phyloP scores from a whole-genome alignment of 1,284 basidiomycete genomes.

The Malassezia restricta region DNA sequence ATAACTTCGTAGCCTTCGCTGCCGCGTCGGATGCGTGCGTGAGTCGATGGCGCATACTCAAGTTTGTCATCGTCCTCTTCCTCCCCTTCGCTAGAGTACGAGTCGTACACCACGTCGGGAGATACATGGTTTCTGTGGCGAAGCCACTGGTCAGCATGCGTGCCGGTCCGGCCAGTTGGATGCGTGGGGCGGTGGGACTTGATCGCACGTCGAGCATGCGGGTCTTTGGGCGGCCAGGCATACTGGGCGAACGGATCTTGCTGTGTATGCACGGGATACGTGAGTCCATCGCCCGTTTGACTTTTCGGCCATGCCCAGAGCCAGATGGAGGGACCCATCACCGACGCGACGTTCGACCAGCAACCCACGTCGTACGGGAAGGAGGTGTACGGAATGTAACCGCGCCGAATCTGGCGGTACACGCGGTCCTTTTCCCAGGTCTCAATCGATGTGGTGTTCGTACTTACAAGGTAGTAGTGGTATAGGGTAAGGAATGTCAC shows the following conservation, averaged over 20 bases:
- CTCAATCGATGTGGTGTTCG: constrained; percentile 90
- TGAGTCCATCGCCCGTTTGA: constrained; percentile 61
- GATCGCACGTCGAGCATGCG: neutral
- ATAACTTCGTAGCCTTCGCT: constrained; percentile 21
- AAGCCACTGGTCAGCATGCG: neutral
- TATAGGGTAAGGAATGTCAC: constrained; percentile 68
- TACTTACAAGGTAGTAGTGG: constrained; percentile 67
- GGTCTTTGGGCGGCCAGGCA: constrained; percentile 32
- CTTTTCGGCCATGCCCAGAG: constrained; percentile 56
- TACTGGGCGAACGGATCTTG: constrained; percentile 57
- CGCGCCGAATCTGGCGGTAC: constrained; percentile 67
- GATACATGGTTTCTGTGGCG: neutral
- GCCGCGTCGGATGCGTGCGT: constrained; percentile 19
- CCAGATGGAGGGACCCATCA: constrained; percentile 69
- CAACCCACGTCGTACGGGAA: constrained; percentile 79
- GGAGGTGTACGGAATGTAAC: constrained; percentile 68
- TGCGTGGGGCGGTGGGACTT: neutral
- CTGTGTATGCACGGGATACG: constrained; percentile 59
- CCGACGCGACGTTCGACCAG: constrained; percentile 59
- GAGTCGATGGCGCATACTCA: neutral
- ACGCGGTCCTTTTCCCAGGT: constrained; percentile 95
- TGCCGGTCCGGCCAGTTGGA: too few species aligned
- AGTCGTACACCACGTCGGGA: constrained; percentile 1
- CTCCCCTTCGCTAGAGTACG: constrained; percentile 5
- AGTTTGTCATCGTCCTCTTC: constrained; percentile 3